Base-by-base conservation (phyloP, 148 eudicot species). In the Chenopodium album region DNA sequence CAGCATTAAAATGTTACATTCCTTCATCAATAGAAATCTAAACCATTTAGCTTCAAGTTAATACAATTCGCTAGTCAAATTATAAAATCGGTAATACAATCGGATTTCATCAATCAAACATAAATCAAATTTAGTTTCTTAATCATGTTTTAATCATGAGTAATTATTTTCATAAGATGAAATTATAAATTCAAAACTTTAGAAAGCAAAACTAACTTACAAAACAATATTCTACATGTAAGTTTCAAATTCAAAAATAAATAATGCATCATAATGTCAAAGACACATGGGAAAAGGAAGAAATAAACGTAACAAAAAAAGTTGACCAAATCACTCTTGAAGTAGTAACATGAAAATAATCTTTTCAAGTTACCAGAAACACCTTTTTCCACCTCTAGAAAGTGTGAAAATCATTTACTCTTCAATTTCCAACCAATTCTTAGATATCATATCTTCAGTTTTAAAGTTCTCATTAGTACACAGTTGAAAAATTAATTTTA, bases 291-390 rank as follows among this genome's bases (percentile, higher is more conserved):
- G 72, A 31, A 31, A 77, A 68, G 76, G 54, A 48, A 56, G 62
- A 80, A 76, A 81, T 50, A 63, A 26, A 79, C 29, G 50, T 56
- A 72, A 72, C 71, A 82, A 50, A 82, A 41, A 77, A 82, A 83
- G 84, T 85, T 82, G 85, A 84, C 82, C 65, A 72, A 81, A 77
- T 77, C 70, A 34, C 65, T 76, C 75, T 80, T 80, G 84, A 84
- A 80, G 68, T 81, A 46, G 54, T 37, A 73, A 80, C 71, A 44
- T 62, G 60, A 80, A 80, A 59, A 56, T 48, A 9, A 41, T 46
- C 62, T 80, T 73, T 63, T 74, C 59, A 22, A 29, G 69, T 71
- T 29, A 48, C 69, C 44, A 68, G 20, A 34, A 41, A 54, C 31
- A 73, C 56, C 75, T 9, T 65, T 73, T 59, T 28, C 75, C 48